phyloP scores from a whole-genome alignment of 2,329 filamentous ascomycete species.

The Cercospora sp. region DNA sequence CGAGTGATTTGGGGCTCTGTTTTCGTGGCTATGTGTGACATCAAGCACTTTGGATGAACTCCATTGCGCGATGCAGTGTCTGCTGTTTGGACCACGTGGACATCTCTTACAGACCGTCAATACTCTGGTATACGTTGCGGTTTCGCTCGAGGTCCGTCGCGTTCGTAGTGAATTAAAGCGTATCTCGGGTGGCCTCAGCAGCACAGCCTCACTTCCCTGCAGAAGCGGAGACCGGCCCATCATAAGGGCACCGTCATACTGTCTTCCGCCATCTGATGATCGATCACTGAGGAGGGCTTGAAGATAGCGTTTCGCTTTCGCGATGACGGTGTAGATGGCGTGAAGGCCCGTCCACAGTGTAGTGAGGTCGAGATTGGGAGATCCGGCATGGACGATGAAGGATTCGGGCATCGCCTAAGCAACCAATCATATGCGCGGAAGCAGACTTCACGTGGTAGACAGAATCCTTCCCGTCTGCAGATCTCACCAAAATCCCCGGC shows the following conservation, averaged over 20 bases:
- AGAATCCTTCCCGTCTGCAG: slow-evolving; percentile 2
- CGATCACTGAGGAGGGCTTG: background rate
- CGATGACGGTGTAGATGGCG: background rate
- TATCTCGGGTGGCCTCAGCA: background rate
- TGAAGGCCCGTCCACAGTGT: background rate
- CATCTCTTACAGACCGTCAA: background rate
- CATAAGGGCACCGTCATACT: background rate
- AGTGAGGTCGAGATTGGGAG: background rate
- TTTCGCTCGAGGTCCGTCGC: background rate
- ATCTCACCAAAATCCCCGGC: slow-evolving; percentile 5
- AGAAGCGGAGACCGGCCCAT: background rate
- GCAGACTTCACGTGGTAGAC: background rate
- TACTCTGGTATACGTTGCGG: background rate
- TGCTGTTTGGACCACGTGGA: background rate
- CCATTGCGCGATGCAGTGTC: background rate
- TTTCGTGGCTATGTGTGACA: slow-evolving; percentile 11
- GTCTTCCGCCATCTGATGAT: background rate
- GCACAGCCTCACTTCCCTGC: slow-evolving; percentile 22
- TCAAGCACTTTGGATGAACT: background rate
- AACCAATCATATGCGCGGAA: background rate
- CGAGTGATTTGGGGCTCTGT: slow-evolving; percentile 3
- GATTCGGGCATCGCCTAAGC: background rate
- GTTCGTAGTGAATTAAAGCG: background rate
- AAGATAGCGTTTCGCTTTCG: background rate
- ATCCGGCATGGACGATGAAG: background rate